Evolutionary conservation across 2,329 filamentous ascomycete species (phyloP).

Genomic region (Orbilia javanica): DNA sequence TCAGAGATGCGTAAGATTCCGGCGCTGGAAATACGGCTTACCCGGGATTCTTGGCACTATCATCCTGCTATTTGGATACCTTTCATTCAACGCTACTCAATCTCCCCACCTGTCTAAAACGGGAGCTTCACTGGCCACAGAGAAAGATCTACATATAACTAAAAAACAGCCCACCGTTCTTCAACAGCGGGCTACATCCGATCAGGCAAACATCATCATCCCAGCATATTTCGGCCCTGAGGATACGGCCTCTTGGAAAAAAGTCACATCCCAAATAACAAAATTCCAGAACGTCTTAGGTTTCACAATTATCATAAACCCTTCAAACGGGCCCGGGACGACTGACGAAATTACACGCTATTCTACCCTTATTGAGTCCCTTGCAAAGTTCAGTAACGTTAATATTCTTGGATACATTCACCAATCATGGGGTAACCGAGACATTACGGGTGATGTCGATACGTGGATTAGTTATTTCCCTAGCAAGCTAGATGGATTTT

Average conservation of each 20-base stretch:
- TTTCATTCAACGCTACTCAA: background rate
- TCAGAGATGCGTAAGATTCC: background rate
- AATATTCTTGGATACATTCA: constrained; percentile 46
- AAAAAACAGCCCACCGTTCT: background rate
- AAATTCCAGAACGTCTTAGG: constrained; percentile 27
- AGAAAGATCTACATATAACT: background rate
- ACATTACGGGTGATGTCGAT: constrained; percentile 33
- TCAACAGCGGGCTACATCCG: constrained; percentile 8
- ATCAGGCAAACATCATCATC: constrained; percentile 22
- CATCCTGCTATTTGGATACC: background rate
- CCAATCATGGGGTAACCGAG: constrained; percentile 44
- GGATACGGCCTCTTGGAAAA: constrained; percentile 17
- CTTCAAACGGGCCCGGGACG: constrained; percentile 31
- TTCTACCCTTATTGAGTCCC: constrained; percentile 15
- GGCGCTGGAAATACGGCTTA: background rate
- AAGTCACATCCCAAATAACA: constrained; percentile 16
- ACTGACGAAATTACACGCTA: constrained; percentile 25
- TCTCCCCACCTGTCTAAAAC: background rate
- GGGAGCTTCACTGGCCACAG: background rate
- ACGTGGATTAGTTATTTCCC: constrained; percentile 46
- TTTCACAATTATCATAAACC: constrained; percentile 38
- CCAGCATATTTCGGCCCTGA: constrained; percentile 45
- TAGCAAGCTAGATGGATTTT: constrained; percentile 41
- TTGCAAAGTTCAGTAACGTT: constrained; percentile 23
- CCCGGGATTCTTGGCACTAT: background rate